Evolutionary conservation across 768 basidiomycete genomes (phyloP), one percentile per base, ranked within the genome.

Genomic region (Amanita exitialis): DNA sequence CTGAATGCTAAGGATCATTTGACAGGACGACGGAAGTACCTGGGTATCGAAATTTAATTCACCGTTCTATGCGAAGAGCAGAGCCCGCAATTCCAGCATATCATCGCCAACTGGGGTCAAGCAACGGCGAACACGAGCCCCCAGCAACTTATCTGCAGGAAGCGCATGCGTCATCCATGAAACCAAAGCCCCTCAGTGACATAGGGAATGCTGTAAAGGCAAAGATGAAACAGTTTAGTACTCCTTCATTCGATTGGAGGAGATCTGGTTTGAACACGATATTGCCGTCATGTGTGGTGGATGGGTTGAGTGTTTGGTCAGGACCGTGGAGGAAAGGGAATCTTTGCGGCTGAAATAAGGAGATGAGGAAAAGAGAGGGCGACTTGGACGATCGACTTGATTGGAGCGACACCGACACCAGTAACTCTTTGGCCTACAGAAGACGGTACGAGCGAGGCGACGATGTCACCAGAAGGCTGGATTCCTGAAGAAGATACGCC

Each of bases 231-330:
- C 67, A 68, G 36, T 74, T 70, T 54, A 65, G 77, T 5, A 74
- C 80, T 52, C 62, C 1, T 68, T 73, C 52, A 70, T 81, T 54
- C 62, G 75, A 3, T 56, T 82, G 51, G 69, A 75, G 59, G 67
- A 76, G 62, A 54, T 76, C 10, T 79, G 76, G 76, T 76, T 73
- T 56, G 72, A 74, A 57, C 62, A 58, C 9, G 69, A 75, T 1
- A 64, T 83, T 44, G 62, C 75, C 0, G 56, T 65, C 2, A 49
- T 71, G 6, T 84, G 83, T 52, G 80, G 80, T 6, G 83, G 82
- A 0, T 79, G 76, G 74, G 67, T 82, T n/a, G 80, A 81, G 55
- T 53, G 75, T 13, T 60, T 83, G 21, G 59, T 78, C 0, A 64
- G 69, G 32, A 76, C 77, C 0, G 65, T 79, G 3, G 74, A 77